Conservation (phyloP, 2,329 filamentous ascomycete genomes). For the Emmonsiellopsis sp. region DNA sequence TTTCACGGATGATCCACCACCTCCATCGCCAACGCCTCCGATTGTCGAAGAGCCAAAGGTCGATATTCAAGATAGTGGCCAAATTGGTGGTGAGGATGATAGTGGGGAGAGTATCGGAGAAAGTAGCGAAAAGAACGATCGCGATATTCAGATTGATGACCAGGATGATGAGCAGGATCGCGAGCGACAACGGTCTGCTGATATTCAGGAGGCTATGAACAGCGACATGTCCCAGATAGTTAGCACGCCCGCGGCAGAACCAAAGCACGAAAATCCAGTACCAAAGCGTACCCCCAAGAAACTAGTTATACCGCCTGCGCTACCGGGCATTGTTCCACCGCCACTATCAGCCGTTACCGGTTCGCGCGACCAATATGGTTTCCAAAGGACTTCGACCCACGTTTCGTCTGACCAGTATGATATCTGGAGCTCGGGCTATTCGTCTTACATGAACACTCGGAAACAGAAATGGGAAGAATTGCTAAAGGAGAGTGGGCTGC, state of each 20-base stretch:
- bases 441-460: conserved; percentile 63
- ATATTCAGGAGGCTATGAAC: neutral
- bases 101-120: neutral
- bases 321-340: conserved; percentile 32
- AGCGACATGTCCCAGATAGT: conserved; percentile 5
- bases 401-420: conserved; percentile 71
- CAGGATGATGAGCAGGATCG: conserved; percentile 6
- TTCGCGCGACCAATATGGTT: conserved; percentile 75
- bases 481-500: conserved; percentile 66
- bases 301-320: conserved; percentile 10
- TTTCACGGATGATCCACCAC: conserved; percentile 35
- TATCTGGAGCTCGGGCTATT: conserved; percentile 67
- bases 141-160: conserved; percentile 11
- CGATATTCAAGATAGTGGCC: too few relatives aligned
- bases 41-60: neutral
- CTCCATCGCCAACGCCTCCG: conserved; percentile 6
- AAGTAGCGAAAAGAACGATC: conserved; percentile 6
- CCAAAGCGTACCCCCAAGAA: conserved; percentile 1
- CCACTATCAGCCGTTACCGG: conserved; percentile 23
- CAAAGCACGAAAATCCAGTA: neutral
- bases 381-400: conserved; percentile 78
- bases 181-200: neutral
- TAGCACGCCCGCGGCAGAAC: conserved; percentile 11
- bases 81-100: neutral
- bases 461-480: conserved; percentile 73